Conservation (phyloP, 441 rosid species). For the Syzygium malaccense region DNA sequence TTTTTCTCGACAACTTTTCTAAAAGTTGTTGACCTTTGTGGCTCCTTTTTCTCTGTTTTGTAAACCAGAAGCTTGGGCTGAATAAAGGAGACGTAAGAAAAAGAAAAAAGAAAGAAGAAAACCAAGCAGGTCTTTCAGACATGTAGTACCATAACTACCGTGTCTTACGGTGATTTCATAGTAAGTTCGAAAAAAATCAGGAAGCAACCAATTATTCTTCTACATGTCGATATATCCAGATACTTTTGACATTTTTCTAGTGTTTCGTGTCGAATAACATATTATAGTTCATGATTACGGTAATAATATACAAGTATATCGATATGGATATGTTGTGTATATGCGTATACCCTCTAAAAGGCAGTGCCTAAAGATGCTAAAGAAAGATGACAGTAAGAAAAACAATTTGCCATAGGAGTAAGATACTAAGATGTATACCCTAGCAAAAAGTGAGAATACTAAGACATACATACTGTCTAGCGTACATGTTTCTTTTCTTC, state of each 20-base stretch:
- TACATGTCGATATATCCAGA: background rate
- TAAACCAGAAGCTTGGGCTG: background rate
- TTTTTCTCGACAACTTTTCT: background rate
- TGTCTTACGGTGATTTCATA: background rate
- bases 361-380: background rate
- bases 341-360: background rate
- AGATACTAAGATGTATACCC: background rate
- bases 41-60: background rate
- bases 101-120: background rate
- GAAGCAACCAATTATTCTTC: background rate
- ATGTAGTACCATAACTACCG: background rate
- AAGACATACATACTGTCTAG: background rate
- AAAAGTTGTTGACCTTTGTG: background rate
- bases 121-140: background rate
- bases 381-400: background rate
- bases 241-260: background rate
- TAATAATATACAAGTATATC: background rate
- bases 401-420: background rate
- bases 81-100: background rate
- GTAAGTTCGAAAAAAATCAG: background rate
- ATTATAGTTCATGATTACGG: background rate
- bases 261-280: background rate
- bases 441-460: background rate
- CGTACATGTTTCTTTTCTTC: background rate
- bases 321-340: background rate